Evolutionary conservation across 164 flowering plant genomes (phyloP).

Genomic region (Echeveria elegans): DNA sequence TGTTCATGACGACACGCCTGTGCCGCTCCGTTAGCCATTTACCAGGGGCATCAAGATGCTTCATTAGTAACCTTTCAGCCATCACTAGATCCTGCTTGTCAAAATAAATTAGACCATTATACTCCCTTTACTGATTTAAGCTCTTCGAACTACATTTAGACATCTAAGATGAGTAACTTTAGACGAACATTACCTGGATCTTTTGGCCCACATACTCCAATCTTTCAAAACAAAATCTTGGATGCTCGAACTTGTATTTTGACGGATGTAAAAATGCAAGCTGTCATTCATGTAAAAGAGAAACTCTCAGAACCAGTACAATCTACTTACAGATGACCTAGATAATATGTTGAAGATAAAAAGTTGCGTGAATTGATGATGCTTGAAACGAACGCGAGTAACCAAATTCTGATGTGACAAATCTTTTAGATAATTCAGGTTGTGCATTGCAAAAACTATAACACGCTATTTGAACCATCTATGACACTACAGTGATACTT

Average conservation of each 20-base stretch:
- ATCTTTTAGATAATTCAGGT: neutral
- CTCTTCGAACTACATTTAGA: constrained; percentile 11
- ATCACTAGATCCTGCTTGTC: constrained; percentile 71
- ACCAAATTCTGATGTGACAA: neutral
- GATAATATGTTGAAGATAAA: neutral
- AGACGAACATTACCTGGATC: constrained; percentile 60
- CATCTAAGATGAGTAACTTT: neutral
- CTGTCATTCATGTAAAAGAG: constrained; percentile 38
- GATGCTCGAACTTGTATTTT: constrained; percentile 87
- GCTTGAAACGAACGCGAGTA: neutral
- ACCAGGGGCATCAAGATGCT: constrained; percentile 98
- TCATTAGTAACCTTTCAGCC: constrained; percentile 94
- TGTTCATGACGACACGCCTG: constrained; percentile 78
- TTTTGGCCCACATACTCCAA: constrained; percentile 95
- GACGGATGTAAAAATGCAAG: constrained; percentile 90
- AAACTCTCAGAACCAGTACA: constrained; percentile 5
- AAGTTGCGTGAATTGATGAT: no score
- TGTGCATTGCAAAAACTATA: neutral
- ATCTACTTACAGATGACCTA: neutral
- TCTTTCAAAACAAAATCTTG: constrained; percentile 86
- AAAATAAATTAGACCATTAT: constrained; percentile 8
- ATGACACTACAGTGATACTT: neutral
- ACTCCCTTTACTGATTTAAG: constrained; percentile 10
- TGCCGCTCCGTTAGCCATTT: constrained; percentile 82
- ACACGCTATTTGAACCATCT: neutral